These are phyloP conservation scores for Globisporangium abappressorium DNA, from an alignment of 352 stramenopile genomes.

Conservation along the genomic window DNA sequence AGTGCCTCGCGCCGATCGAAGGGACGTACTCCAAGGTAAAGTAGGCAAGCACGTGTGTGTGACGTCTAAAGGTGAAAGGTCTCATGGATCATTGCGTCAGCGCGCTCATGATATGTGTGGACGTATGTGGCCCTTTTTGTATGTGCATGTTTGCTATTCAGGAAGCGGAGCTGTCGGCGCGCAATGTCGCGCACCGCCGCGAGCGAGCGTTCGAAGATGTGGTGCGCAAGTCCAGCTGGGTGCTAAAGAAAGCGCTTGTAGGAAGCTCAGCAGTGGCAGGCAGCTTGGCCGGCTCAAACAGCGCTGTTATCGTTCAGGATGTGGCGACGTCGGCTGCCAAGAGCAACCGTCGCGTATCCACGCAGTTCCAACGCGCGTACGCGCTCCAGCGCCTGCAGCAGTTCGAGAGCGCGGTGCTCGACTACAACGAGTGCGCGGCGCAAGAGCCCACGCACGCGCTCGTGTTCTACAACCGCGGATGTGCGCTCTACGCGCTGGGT, in stretches of 20 bases:
- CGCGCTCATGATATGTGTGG: background rate
- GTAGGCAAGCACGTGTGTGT: background rate
- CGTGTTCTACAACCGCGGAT: slow-evolving; percentile 62
- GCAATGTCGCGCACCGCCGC: slow-evolving; percentile 39
- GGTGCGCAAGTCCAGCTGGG: slow-evolving; percentile 28
- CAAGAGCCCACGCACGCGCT: slow-evolving; percentile 37
- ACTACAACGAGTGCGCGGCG: slow-evolving; percentile 50
- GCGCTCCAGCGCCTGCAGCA: slow-evolving; percentile 50
- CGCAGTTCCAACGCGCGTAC: slow-evolving; percentile 54
- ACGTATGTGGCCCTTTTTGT: background rate
- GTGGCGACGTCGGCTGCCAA: slow-evolving; percentile 13
- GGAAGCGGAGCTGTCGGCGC: slow-evolving; percentile 47
- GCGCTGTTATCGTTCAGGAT: background rate
- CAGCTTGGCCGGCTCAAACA: background rate
- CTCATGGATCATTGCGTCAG: background rate
- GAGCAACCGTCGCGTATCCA: slow-evolving; percentile 34
- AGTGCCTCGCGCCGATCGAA: slow-evolving; percentile 40
- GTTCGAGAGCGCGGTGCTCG: slow-evolving; percentile 41
- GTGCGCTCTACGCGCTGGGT: slow-evolving; percentile 48
- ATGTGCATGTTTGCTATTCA: slow-evolving; percentile 4
- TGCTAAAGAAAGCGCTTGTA: slow-evolving; percentile 43
- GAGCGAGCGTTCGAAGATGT: slow-evolving; percentile 31
- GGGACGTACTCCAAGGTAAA: slow-evolving; percentile 28
- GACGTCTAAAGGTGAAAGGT: background rate
- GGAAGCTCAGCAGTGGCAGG: background rate